A percentile compares a stretch with the other conserved stretches of the same genome.
Evolutionary conservation across 139 green algal genomes (phyloP).

Genomic region (Tetraselmis striata): DNA sequence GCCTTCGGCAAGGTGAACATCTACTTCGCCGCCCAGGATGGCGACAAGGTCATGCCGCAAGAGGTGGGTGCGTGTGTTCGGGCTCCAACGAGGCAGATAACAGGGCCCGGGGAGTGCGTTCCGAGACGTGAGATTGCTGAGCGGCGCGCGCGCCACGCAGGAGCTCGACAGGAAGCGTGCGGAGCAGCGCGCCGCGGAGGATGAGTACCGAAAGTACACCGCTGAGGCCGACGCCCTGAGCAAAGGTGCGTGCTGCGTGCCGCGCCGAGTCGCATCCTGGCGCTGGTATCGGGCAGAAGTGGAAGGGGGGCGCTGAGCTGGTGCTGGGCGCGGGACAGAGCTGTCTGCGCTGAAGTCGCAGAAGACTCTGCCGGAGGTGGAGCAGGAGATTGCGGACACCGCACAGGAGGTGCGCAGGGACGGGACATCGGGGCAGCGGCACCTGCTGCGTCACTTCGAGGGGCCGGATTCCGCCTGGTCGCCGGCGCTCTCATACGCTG

Average conservation of each 20-base stretch:
- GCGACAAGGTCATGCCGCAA: slow-evolving; percentile 33
- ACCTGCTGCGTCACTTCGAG: no score
- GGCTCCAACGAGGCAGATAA: background rate
- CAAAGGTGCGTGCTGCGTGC: background rate
- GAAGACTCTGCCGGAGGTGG: background rate
- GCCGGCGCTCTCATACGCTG: background rate
- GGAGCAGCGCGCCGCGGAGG: background rate
- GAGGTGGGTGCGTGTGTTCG: slow-evolving; percentile 30
- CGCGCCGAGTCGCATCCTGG: no score
- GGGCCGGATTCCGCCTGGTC: background rate
- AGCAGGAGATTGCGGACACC: background rate
- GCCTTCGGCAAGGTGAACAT: slow-evolving; percentile 79
- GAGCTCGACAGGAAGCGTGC: background rate
- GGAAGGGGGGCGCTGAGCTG: no score
- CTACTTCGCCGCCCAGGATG: slow-evolving; percentile 58
- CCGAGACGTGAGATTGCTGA: no score
- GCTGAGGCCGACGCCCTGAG: background rate
- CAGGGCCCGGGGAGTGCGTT: background rate
- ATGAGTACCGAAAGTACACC: background rate
- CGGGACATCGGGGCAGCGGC: no score
- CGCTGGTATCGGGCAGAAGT: no score
- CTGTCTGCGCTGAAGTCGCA: background rate
- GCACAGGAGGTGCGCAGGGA: background rate
- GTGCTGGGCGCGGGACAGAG: background rate
- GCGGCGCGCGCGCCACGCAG: background rate